A percentile compares a stretch with the other conserved stretches of the same genome.
These are phyloP conservation scores for Globisporangium carolinianum DNA, from an alignment of 352 stramenopile genomes.

Conservation along the genomic window DNA sequence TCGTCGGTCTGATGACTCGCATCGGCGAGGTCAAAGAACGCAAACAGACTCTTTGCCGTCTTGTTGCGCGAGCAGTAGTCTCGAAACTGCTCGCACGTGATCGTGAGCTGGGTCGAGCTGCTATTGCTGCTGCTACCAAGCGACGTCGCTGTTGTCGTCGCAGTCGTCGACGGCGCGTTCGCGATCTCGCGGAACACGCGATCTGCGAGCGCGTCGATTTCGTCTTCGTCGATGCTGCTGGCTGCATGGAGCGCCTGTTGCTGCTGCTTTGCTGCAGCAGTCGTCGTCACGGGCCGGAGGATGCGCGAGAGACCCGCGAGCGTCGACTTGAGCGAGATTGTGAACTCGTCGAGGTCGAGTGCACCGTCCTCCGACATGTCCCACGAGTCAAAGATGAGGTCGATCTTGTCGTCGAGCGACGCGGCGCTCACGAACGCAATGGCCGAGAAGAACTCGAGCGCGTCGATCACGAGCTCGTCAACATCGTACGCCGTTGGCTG, in stretches of 20 bases:
- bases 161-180: conserved; percentile 8
- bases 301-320: conserved; percentile 64
- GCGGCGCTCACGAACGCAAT: conserved; percentile 59
- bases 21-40: conserved; percentile 51
- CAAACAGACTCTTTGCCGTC: conserved; percentile 44
- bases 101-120: conserved; percentile 26
- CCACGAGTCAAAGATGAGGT: conserved; percentile 82
- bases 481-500: neutral
- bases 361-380: conserved; percentile 80
- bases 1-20: conserved; percentile 9
- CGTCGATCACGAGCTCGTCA: conserved; percentile 39
- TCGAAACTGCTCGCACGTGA: conserved; percentile 76
- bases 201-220: conserved; percentile 54
- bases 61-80: conserved; percentile 67
- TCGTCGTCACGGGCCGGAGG: conserved; percentile 20
- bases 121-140: neutral
- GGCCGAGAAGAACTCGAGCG: conserved; percentile 71
- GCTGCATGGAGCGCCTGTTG: neutral
- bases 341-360: conserved; percentile 78
- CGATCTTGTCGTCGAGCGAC: conserved; percentile 69
- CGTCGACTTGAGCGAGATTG: conserved; percentile 85
- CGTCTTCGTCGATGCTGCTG: conserved; percentile 42
- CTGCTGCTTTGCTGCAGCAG: conserved; percentile 3
- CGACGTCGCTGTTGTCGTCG: neutral
- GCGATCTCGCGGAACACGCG: conserved; percentile 65